These are phyloP conservation scores for Mucor circinelloides DNA, from an alignment of 371 early-diverging fungal genomes.

Conservation along the genomic window DNA sequence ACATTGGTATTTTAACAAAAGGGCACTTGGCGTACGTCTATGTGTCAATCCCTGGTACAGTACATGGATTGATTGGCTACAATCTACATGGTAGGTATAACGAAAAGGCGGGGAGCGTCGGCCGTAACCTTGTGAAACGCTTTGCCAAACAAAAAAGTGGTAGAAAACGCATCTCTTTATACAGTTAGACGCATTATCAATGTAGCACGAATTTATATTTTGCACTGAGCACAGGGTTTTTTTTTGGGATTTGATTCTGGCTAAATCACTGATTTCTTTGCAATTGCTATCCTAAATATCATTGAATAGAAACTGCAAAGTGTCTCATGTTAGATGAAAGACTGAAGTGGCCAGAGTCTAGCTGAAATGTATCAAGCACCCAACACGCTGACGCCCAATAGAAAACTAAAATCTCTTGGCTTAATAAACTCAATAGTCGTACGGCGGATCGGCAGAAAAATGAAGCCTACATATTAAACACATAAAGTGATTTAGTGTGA, in stretches of 20 bases:
- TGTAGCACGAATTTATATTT: not conserved
- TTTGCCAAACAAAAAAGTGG: not conserved
- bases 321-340: no score
- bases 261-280: not conserved
- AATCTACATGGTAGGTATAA: not conserved
- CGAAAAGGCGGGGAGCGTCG: not conserved
- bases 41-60: not conserved
- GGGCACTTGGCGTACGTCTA: not conserved
- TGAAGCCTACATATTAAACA: not conserved
- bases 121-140: not conserved
- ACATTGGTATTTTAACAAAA: no score
- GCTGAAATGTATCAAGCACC: no score
- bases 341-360: no score
- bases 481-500: not conserved
- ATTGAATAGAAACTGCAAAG: not conserved
- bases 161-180: not conserved
- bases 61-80: not conserved
- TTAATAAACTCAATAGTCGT: slow-evolving; percentile 3
- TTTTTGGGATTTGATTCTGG: not conserved
- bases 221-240: not conserved
- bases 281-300: not conserved
- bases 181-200: not conserved
- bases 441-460: slow-evolving; percentile 16
- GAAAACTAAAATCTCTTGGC: slow-evolving; percentile 9
- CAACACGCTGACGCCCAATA: not conserved